Evolutionary conservation across 805 yeast species (phyloP), one percentile per base, ranked within the genome.

Genomic region (Lipomyces yamadae): DNA sequence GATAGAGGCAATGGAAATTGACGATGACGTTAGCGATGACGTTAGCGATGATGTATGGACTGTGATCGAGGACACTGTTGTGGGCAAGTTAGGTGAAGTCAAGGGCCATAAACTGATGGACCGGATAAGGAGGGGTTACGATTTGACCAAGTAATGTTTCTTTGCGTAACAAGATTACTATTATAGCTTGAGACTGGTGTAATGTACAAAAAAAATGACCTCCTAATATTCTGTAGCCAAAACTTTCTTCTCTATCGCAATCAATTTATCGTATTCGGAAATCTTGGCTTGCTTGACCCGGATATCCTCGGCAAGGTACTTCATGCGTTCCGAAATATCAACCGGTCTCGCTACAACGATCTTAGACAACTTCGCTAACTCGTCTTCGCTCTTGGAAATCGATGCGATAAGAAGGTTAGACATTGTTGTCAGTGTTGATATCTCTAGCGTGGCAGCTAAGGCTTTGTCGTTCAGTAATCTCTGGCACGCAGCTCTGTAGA

Each of bases 401-500:
- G 88, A 86, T 1, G 80, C 81, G 10, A 85, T 83, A 73, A 92
- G 96, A 63, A 84, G 77, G 2, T 81, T 77, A 55, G 91, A 83
- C 59, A 88, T 78, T 54, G 81, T 81, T 58, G 81, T 78, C 62
- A 88, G 78, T 69, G 88, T 86, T 32, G 85, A 82, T 2, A 88
- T 81, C 75, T 92, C 96, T 76, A 91, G 82, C 11, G 86, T 81
- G 32, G 85, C 85, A 64, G 81, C 84, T 5, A 90, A 78, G 18
- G 82, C 81, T 15, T 79, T 73, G 74, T 92, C 93, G 1, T 81
- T 71, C 2, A 87, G 83, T 74, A 95, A 81, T 66, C 84, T 84
- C 64, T 81, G 73, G 78, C 94, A 95, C 0, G 98, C 97, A 0
- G 93, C 90, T 65, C 84, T 83, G 76, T 81, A 92, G 30, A 95